phyloP scores from a whole-genome alignment of 805 yeast species.

The Yarrowia porcina region DNA sequence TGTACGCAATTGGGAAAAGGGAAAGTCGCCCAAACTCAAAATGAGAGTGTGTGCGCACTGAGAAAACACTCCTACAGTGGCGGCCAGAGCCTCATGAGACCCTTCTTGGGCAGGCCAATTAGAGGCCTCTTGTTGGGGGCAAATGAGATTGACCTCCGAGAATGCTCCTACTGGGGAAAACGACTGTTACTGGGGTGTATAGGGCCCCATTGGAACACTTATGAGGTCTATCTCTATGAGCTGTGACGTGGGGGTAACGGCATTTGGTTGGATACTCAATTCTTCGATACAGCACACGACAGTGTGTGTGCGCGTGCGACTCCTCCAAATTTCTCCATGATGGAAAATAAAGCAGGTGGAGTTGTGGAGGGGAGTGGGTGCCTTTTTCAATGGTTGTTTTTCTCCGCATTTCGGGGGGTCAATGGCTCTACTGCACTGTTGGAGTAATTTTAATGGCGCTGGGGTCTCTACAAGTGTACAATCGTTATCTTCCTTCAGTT shows the following conservation, averaged over 20 bases:
- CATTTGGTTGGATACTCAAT: conserved; percentile 2
- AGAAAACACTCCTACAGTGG: background rate
- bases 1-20: conserved; percentile 24
- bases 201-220: no score
- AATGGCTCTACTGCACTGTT: background rate
- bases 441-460: background rate
- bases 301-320: background rate
- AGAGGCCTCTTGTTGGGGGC: background rate
- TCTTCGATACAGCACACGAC: background rate
- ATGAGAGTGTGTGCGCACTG: background rate
- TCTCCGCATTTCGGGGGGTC: background rate
- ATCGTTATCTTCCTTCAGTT: background rate
- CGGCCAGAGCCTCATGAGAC: background rate
- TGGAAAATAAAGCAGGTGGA: background rate
- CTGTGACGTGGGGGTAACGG: conserved; percentile 9
- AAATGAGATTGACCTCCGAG: background rate
- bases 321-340: background rate
- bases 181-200: no score
- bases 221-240: background rate
- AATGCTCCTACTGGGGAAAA: background rate
- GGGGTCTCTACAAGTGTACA: no score
- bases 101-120: background rate
- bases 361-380: no score
- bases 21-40: conserved; percentile 20
- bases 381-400: no score